Percentiles rank a stretch among this genome's conserved stretches.
These are phyloP conservation scores for Ganoderma boninense DNA, from an alignment of 1,284 basidiomycete genomes.

Conservation along the genomic window DNA sequence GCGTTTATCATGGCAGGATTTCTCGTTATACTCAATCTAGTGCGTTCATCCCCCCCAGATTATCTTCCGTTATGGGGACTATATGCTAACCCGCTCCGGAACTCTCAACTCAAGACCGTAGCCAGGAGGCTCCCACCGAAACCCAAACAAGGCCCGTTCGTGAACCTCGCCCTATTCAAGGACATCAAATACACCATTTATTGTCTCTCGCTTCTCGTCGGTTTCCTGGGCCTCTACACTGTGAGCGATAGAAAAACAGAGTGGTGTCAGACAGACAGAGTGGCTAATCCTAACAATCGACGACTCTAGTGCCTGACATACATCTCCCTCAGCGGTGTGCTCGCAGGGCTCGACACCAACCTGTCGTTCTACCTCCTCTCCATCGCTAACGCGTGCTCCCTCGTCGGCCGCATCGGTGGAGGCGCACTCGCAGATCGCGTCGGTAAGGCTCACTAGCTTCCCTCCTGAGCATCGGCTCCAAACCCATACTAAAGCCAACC, in stretches of 20 bases:
- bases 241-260: constrained; percentile 24
- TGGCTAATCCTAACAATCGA: no score
- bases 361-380: constrained; percentile 56
- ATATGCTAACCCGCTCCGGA: constrained; percentile 5
- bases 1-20: constrained; percentile 58
- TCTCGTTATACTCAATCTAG: constrained; percentile 54
- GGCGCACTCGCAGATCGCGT: constrained; percentile 51
- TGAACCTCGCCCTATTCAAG: constrained; percentile 59
- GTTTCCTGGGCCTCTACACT: constrained; percentile 71
- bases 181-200: constrained; percentile 53
- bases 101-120: constrained; percentile 50
- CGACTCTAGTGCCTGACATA: constrained; percentile 53
- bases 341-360: constrained; percentile 45
- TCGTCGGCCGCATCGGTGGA: constrained; percentile 49
- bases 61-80: background rate
- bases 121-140: constrained; percentile 59
- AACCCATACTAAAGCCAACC: constrained; percentile 11
- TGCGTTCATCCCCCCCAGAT: constrained; percentile 27
- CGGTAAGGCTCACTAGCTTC: constrained; percentile 35
- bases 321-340: constrained; percentile 50
- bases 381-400: constrained; percentile 53
- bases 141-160: constrained; percentile 54
- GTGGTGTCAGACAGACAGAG: no score
- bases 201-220: constrained; percentile 50
- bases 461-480: background rate